Evolutionary conservation across 1,139 yeast species (phyloP).

Genomic region (Zygoascus hellenicus): DNA sequence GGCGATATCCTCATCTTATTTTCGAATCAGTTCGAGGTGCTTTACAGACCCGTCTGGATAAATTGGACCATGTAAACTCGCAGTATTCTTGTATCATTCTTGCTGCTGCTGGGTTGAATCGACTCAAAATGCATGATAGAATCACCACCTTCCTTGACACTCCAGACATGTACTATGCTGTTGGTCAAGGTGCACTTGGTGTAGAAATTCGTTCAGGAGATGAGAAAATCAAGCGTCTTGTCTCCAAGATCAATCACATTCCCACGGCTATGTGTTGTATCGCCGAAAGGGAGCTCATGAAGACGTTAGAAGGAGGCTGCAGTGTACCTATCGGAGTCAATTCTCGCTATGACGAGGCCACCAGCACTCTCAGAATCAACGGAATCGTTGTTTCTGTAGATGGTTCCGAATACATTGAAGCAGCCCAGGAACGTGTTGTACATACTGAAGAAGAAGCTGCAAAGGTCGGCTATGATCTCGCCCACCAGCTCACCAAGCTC

Average conservation of each 20-base stretch:
- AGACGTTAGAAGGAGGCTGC: slow-evolving; percentile 93
- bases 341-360: slow-evolving; percentile 45
- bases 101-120: slow-evolving; percentile 86
- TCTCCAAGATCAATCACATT: slow-evolving; percentile 54
- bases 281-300: slow-evolving; percentile 87
- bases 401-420: slow-evolving; percentile 65
- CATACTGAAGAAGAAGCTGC: slow-evolving; percentile 58
- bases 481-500: slow-evolving; percentile 55
- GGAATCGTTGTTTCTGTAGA: slow-evolving; percentile 84
- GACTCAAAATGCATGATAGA: slow-evolving; percentile 65
- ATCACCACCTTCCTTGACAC: slow-evolving; percentile 58
- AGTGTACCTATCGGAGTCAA: slow-evolving; percentile 94
- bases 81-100: slow-evolving; percentile 71
- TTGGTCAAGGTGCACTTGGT: slow-evolving; percentile 97
- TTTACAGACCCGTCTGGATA: slow-evolving; percentile 70
- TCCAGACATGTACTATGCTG: slow-evolving; percentile 93
- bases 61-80: slow-evolving; percentile 66
- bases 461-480: slow-evolving; percentile 63
- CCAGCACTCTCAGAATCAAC: slow-evolving; percentile 43
- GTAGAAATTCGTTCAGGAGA: slow-evolving; percentile 79
- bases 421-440: slow-evolving; percentile 35
- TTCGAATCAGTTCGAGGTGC: slow-evolving; percentile 88
- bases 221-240: slow-evolving; percentile 51
- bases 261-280: slow-evolving; percentile 69
- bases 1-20: slow-evolving; percentile 48